A percentile compares a stretch with the other conserved stretches of the same genome.
Evolutionary conservation across 176 grass and related monocot species (phyloP).

Genomic region (Tuctoria greenei): DNA sequence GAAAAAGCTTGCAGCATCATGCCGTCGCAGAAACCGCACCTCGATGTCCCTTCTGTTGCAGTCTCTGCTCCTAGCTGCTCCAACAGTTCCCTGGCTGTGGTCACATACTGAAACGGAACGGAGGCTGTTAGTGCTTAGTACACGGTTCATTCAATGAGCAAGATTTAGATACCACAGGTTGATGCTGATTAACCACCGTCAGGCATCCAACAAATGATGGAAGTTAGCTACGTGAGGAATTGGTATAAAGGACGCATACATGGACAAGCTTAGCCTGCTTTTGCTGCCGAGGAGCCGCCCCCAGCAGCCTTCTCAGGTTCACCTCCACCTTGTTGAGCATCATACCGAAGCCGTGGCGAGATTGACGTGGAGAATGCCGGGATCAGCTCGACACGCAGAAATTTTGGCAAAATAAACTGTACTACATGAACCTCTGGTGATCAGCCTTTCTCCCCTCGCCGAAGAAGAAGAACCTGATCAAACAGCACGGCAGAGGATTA

Average conservation of each 20-base stretch:
- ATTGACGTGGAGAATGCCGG: background rate
- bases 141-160: background rate
- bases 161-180: background rate
- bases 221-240: too few relatives aligned
- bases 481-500: background rate
- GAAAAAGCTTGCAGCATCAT: background rate
- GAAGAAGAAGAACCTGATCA: background rate
- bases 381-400: background rate
- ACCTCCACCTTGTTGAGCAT: conserved; percentile 79
- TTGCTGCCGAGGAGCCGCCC: conserved; percentile 68
- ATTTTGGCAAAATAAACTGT: background rate
- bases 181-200: background rate
- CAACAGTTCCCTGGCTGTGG: conserved; percentile 80
- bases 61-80: conserved; percentile 79
- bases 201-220: background rate
- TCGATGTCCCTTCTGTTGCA: conserved; percentile 66
- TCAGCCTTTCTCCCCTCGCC: background rate
- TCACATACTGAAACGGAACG: conserved; percentile 67
- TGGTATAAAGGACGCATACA: conserved; percentile 29
- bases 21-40: conserved; percentile 2
- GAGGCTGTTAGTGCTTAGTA: conserved; percentile 2
- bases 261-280: conserved; percentile 89
- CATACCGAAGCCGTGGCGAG: conserved; percentile 37
- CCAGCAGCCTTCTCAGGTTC: conserved; percentile 84
- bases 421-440: background rate